phyloP scores from a whole-genome alignment of 2,329 filamentous ascomycete genomes.

The Trichocomaceae sp. region DNA sequence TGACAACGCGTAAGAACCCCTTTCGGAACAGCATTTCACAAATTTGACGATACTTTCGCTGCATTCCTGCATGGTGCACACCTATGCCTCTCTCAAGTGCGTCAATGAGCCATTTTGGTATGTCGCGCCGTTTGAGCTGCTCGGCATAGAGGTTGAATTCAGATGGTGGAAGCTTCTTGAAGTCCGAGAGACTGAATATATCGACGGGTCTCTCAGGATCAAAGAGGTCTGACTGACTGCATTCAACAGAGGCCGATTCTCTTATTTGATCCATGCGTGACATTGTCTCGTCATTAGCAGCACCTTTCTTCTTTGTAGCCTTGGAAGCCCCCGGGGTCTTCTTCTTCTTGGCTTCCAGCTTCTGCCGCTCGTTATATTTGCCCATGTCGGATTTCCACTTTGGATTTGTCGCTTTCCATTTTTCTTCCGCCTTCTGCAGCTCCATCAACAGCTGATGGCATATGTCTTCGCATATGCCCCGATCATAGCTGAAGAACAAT shows the following conservation, averaged over 20 bases:
- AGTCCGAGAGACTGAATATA: constrained; percentile 1
- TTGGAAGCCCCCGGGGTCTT: too few species aligned
- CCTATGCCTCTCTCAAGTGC: constrained; percentile 63
- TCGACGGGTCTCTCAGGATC: constrained; percentile 53
- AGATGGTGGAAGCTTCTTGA: not conserved
- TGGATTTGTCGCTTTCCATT: constrained; percentile 1
- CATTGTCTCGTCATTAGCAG: too few species aligned
- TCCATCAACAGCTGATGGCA: not conserved
- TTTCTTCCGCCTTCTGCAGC: not conserved
- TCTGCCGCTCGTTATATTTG: constrained; percentile 39
- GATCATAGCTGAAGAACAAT: constrained; percentile 72
- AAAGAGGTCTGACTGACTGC: constrained; percentile 56
- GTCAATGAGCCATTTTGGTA: constrained; percentile 42
- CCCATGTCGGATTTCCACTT: constrained; percentile 3
- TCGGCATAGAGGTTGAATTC: not conserved
- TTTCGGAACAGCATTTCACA: constrained; percentile 58
- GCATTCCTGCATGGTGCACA: constrained; percentile 75
- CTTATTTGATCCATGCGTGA: too few species aligned
- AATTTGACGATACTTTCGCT: constrained; percentile 64
- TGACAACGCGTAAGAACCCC: constrained; percentile 62
- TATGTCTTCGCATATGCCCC: constrained; percentile 56
- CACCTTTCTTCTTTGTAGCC: too few species aligned
- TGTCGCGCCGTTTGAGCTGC: not conserved
- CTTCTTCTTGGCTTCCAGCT: constrained; percentile 14
- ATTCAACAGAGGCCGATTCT: too few species aligned